Conservation (phyloP, 1,139 yeast genomes). For the Suhomyces atakaporum region DNA sequence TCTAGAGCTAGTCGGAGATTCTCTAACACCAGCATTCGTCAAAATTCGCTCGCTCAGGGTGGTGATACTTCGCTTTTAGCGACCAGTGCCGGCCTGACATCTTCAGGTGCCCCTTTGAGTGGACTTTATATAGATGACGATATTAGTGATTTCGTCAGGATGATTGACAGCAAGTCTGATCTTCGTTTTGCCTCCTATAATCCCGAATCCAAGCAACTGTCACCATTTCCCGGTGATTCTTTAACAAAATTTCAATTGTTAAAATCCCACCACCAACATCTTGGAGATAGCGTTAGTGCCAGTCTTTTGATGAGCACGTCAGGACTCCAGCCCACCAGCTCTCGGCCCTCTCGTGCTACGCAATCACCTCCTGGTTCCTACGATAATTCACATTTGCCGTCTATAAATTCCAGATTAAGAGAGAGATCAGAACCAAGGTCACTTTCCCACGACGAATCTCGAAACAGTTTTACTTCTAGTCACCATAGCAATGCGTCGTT, state of each 20-base stretch:
- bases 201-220: slow-evolving; percentile 7
- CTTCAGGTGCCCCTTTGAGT: slow-evolving; percentile 41
- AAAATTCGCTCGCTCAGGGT: slow-evolving; percentile 23
- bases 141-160: slow-evolving; percentile 73
- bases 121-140: slow-evolving; percentile 64
- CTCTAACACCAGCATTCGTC: slow-evolving; percentile 39
- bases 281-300: slow-evolving; percentile 55
- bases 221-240: slow-evolving; percentile 24
- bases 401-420: slow-evolving; percentile 46
- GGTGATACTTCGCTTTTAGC: slow-evolving; percentile 30
- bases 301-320: slow-evolving; percentile 36
- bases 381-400: slow-evolving; percentile 40
- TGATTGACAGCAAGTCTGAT: slow-evolving; percentile 72
- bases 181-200: slow-evolving; percentile 32
- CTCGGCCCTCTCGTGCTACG: slow-evolving; percentile 40
- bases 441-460: too few species aligned
- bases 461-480: slow-evolving; percentile 15
- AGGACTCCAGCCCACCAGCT: slow-evolving; percentile 19
- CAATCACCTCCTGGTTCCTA: slow-evolving; percentile 36
- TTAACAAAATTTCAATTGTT: slow-evolving; percentile 41
- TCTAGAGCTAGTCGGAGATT: slow-evolving; percentile 51
- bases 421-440: too few species aligned
- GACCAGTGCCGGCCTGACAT: slow-evolving; percentile 40
- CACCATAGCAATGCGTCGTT: slow-evolving; percentile 18
- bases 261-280: slow-evolving; percentile 45